A percentile compares a stretch with the other conserved stretches of the same genome.
phyloP scores from a whole-genome alignment of 495 filamentous ascomycete species.

The Aspergillus leporis region DNA sequence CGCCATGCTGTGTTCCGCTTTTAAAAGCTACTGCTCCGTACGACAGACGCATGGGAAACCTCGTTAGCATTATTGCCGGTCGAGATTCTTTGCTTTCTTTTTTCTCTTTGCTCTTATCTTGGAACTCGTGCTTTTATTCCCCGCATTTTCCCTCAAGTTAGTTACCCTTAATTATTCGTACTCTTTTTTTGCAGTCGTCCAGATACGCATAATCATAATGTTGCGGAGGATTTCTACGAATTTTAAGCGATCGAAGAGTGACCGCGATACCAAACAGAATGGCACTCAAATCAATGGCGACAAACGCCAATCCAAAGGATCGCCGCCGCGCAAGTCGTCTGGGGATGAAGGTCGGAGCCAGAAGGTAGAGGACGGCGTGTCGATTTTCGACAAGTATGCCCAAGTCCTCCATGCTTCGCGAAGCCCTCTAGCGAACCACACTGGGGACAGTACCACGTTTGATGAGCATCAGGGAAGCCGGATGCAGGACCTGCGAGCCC shows the following conservation, averaged over 20 bases:
- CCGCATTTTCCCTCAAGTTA: neutral
- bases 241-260: conserved; percentile 52
- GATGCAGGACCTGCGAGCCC: conserved; percentile 60
- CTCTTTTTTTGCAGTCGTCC: conserved; percentile 13
- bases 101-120: neutral
- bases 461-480: conserved; percentile 57
- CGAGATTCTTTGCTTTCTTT: conserved; percentile 1
- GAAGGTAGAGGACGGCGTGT: conserved; percentile 41
- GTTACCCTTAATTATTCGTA: conserved; percentile 11
- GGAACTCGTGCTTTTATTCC: conserved; percentile 7
- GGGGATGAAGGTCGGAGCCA: conserved; percentile 37
- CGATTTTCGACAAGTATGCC: conserved; percentile 59
- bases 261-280: conserved; percentile 41
- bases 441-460: conserved; percentile 59
- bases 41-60: conserved; percentile 3
- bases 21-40: conserved; percentile 13
- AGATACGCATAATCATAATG: conserved; percentile 33
- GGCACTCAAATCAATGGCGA: conserved; percentile 29
- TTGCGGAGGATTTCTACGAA: conserved; percentile 54
- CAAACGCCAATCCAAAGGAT: conserved; percentile 43
- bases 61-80: neutral
- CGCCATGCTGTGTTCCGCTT: conserved; percentile 4
- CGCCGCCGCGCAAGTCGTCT: conserved; percentile 32
- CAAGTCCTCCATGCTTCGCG: conserved; percentile 65
- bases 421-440: conserved; percentile 66